Evolutionary conservation across 805 yeast genomes (phyloP), one percentile per base, ranked within the genome.

Genomic region (Ogataea methanolica): DNA sequence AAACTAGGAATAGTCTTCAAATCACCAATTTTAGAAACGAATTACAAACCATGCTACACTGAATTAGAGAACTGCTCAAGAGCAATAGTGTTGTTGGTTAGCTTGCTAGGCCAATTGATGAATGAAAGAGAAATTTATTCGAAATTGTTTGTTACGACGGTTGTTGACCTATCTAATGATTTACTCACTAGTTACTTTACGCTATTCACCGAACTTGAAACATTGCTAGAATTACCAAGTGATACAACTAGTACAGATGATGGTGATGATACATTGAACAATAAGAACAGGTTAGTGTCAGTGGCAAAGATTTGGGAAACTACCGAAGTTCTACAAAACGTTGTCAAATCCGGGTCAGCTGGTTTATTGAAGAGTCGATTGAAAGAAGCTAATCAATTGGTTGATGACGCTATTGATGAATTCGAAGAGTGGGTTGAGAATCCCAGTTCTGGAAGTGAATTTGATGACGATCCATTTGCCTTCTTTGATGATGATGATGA

Each of bases 241-340:
- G 48, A 39, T 1, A 50, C 46, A 3, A 56, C 59, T 9, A 59
- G 56, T 4, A 61, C 62, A 3, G 58, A 56, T 14, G 55, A 56
- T 4, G 67, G 68, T 33, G 72, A 52, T 34, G 49, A 67, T 4
- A 4, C 21, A 19, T 19, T 19, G 21, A 19, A 19, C 21, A 34
- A 11, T 34, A n/a, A 35, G 16, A 33, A 21, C 14, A 71, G 91
- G 55, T 66, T 87, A 31, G 65, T 79, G 1, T 70, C 79, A 0
- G 78, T 86, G 19, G 94, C 90, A 15, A 75, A 76, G 58, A 70
- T 87, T 4, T 88, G 95, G 95, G 73, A 79, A n/a, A 62, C 69
- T 33, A 83, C 90, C 60, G 86, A 82, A 47, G 56, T 59, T 0
- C 44, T 85, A 8, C 62, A 65, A 11, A 61, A 65, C 8, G 58